Conservation (phyloP, 1,139 yeast species). For the Suhomyces coccinellae region DNA sequence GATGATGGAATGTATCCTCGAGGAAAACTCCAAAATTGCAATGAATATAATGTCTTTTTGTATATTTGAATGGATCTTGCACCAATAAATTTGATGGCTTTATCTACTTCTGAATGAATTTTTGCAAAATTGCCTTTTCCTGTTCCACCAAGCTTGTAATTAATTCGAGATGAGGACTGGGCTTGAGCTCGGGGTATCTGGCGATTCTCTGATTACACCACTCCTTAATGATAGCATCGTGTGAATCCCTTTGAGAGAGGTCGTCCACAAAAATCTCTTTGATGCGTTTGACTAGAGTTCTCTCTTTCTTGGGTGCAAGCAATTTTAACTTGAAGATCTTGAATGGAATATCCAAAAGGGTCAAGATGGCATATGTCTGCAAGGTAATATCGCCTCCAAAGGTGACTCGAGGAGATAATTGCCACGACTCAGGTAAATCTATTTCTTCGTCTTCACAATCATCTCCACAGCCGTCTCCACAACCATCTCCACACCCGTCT, state of each 20-base stretch:
- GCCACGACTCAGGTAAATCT: constrained; percentile 34
- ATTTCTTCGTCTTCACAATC: constrained; percentile 19
- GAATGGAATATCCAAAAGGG: constrained; percentile 19
- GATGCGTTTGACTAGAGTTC: constrained; percentile 16
- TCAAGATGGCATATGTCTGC: constrained; percentile 35
- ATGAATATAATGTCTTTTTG: no score
- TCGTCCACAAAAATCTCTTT: constrained; percentile 12
- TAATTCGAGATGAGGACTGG: constrained; percentile 11
- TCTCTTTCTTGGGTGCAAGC: constrained; percentile 11
- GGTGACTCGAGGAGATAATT: constrained; percentile 32
- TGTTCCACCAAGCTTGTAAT: constrained; percentile 15
- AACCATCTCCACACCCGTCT: constrained; percentile 8
- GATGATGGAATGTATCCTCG: no score
- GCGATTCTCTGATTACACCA: constrained; percentile 22
- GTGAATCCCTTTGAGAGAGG: constrained; percentile 6
- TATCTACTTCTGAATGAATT: constrained; percentile 9
- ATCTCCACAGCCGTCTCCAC: constrained; percentile 17
- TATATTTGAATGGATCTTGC: no score
- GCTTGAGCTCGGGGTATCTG: constrained; percentile 13
- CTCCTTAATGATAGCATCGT: constrained; percentile 13
- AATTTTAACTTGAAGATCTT: constrained; percentile 17
- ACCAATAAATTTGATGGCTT: no score
- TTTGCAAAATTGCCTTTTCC: constrained; percentile 19
- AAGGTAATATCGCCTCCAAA: constrained; percentile 40
- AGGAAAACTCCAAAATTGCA: no score